These are phyloP conservation scores for Sporisorium sorghi DNA, from an alignment of 1,284 basidiomycete species.

Conservation along the genomic window DNA sequence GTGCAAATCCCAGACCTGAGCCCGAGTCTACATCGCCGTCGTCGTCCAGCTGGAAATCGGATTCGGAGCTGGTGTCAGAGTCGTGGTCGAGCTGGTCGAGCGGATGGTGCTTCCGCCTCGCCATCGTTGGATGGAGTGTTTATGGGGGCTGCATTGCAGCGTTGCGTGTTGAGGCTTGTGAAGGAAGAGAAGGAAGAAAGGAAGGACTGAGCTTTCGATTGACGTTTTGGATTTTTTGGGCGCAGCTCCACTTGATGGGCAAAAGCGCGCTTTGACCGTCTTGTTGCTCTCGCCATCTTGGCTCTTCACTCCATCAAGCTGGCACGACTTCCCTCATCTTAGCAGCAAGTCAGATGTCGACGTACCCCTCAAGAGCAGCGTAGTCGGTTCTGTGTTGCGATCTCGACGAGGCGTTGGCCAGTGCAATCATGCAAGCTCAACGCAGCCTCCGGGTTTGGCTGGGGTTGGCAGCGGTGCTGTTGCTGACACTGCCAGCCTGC, in stretches of 20 bases:
- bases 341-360: neutral
- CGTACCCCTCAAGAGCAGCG: neutral
- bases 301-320: neutral
- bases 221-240: neutral
- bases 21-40: conserved; percentile 3
- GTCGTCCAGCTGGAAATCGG: conserved; percentile 70
- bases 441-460: neutral
- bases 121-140: conserved; percentile 35
- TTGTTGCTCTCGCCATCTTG: neutral
- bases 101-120: conserved; percentile 53
- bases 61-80: conserved; percentile 69
- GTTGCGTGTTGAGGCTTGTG: neutral
- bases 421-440: conserved; percentile 2
- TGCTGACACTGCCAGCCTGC: conserved; percentile 3
- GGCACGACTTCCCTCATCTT: neutral
- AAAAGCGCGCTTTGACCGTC: conserved; percentile 8
- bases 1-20: conserved; percentile 6
- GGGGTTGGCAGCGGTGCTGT: neutral
- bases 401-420: neutral
- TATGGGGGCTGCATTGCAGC: neutral
- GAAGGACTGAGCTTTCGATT: neutral
- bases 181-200: neutral
- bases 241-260: conserved; percentile 3
- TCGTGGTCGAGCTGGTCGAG: conserved; percentile 42
- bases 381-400: neutral